A percentile compares a stretch with the other conserved stretches of the same genome.
phyloP scores from a whole-genome alignment of 1,284 basidiomycete genomes.

The Melampsora larici-populina region DNA sequence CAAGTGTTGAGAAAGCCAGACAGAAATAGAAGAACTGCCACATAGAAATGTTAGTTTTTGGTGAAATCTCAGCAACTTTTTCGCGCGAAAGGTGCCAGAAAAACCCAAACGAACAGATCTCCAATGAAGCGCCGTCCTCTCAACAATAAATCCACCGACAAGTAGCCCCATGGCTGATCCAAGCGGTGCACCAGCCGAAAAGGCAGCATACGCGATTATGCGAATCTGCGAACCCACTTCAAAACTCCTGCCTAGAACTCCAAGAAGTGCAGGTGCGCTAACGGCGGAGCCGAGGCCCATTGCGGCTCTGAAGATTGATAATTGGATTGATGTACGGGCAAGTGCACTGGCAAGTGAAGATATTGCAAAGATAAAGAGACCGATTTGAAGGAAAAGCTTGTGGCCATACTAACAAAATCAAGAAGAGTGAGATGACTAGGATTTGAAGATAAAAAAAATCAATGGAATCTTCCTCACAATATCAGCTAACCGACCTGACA shows the following conservation, averaged over 20 bases:
- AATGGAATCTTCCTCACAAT: conserved; percentile 5
- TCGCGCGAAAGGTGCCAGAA: neutral
- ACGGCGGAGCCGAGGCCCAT: conserved; percentile 29
- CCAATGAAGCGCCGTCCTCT: conserved; percentile 24
- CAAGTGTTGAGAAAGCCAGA: conserved; percentile 2
- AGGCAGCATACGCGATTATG: conserved; percentile 17
- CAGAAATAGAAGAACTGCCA: conserved; percentile 34
- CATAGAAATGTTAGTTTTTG: too few species aligned
- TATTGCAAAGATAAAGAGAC: conserved; percentile 1
- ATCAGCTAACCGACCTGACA: conserved; percentile 34
- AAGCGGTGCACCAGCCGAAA: conserved; percentile 30
- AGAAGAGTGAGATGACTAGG: neutral
- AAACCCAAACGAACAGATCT: conserved; percentile 21
- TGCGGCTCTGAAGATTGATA: conserved; percentile 31
- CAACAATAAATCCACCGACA: conserved; percentile 28
- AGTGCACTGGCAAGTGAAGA: conserved; percentile 29
- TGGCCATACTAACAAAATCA: conserved; percentile 23
- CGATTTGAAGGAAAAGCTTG: conserved; percentile 28
- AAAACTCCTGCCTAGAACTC: conserved; percentile 24
- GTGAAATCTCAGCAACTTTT: neutral
- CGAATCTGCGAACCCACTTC: conserved; percentile 1
- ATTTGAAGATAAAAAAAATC: neutral
- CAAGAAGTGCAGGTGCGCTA: conserved; percentile 26
- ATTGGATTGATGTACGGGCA: conserved; percentile 21
- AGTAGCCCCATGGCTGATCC: conserved; percentile 25